Conservation (phyloP, 352 stramenopile species). For the Globisporangium radiosum region DNA sequence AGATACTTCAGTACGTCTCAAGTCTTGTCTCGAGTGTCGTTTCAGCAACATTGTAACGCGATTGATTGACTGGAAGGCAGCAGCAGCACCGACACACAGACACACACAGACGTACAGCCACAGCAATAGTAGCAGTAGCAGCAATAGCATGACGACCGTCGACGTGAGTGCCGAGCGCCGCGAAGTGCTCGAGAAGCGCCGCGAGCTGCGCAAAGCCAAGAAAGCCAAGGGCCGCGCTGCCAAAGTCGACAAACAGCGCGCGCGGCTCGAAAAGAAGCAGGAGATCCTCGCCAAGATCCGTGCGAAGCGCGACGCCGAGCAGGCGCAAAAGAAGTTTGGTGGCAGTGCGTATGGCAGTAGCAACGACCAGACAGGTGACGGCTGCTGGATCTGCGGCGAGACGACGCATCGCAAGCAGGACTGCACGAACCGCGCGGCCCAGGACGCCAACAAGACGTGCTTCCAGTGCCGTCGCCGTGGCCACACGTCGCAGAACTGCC, state of each 20-base stretch:
- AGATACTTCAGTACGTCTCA: too few species aligned
- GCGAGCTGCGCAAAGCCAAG: constrained; percentile 76
- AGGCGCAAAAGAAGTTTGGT: constrained; percentile 19
- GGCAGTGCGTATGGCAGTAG: constrained; percentile 14
- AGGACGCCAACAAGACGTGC: constrained; percentile 71
- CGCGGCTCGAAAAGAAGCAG: constrained; percentile 67
- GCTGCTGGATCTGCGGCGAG: constrained; percentile 75
- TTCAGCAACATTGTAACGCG: not conserved
- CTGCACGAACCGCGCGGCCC: constrained; percentile 58
- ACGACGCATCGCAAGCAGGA: constrained; percentile 71
- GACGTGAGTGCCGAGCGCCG: constrained; percentile 26
- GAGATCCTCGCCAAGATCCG: constrained; percentile 74
- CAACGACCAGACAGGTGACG: constrained; percentile 22
- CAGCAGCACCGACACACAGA: not conserved
- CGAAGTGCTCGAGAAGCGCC: constrained; percentile 40
- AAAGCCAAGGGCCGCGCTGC: constrained; percentile 65
- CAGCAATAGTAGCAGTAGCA: too few species aligned
- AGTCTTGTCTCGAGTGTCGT: too few species aligned
- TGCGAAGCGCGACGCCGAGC: constrained; percentile 49
- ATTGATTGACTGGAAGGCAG: constrained; percentile 8
- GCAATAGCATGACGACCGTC: constrained; percentile 1
- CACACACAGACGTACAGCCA: not conserved
- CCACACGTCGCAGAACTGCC: constrained; percentile 80
- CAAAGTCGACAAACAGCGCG: constrained; percentile 57
- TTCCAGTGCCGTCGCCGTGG: constrained; percentile 79